Conservation (phyloP, 192 early-diverging fungal genomes). For the Oehlia diaphana region DNA sequence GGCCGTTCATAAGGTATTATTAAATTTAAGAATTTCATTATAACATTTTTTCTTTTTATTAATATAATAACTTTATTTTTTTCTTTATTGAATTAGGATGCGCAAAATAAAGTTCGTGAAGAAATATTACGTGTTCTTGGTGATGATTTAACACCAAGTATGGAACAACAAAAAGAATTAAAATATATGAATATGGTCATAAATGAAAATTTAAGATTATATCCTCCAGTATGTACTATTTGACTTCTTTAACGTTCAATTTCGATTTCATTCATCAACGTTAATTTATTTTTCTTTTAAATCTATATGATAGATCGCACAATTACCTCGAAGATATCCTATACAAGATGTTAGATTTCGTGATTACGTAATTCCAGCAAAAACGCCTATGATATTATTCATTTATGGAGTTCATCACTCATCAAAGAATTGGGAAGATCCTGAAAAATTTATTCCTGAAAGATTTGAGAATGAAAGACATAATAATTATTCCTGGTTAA, state of each 20-base stretch:
- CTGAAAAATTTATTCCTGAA: slow-evolving; percentile 5
- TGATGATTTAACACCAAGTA: background rate
- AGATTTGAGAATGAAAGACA: background rate
- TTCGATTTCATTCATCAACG: background rate
- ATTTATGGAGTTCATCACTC: background rate
- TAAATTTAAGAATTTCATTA: background rate
- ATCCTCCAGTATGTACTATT: background rate
- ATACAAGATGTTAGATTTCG: background rate
- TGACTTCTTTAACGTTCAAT: background rate
- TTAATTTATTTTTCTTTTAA: background rate
- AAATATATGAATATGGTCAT: slow-evolving; percentile 4
- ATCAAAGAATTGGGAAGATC: background rate
- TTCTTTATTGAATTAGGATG: background rate
- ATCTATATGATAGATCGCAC: background rate
- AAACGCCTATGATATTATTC: background rate
- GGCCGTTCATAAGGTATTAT: background rate
- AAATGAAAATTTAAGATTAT: background rate
- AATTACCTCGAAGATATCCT: background rate
- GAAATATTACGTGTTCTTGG: background rate
- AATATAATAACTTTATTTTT: too few species aligned
- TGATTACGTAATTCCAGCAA: background rate
- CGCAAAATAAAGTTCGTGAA: background rate
- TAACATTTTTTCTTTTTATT: too few species aligned
- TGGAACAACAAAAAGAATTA: background rate
- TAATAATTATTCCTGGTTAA: background rate